Base-by-base conservation (phyloP, 2,329 filamentous ascomycete species). In the Myriosclerotinia scirpicola region DNA sequence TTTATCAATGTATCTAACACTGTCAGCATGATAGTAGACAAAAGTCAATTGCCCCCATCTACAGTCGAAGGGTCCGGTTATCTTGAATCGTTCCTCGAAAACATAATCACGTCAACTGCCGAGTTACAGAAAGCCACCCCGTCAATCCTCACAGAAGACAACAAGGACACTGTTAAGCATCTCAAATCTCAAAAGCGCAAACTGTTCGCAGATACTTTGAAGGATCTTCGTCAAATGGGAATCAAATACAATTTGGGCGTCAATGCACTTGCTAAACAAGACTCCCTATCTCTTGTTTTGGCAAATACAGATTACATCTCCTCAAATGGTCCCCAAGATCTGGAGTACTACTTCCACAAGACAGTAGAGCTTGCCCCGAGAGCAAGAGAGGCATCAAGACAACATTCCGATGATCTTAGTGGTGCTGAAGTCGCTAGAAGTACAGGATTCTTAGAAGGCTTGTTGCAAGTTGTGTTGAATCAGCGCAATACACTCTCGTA, bases 101-200 rank as follows among this genome's bases (percentile, higher is more conserved):
- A 89, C 69, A 81, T 97, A 40, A 83, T 87, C 61, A 81, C 85
- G 0, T 87, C 87, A 1, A 90, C 92, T 70, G 80, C 84, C 2
- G 87, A 93, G 68, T 85, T 98, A 67, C 90, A 90, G 70, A 92
- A 92, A 67, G 90, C 92, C 70, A 99, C 95, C 0, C 95, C 95
- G 0, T 81, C 85, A 0, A 83, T 84, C n/a, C 79, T 96, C 55
- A 97, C 86, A 0, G 91, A 97, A 36, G 93, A 97, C 54, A 97
- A 95, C 77, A 94, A 93, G 75, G 85, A 88, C 14, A 78, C 85
- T 20, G 87, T 97, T 68, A 93, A 96, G 77, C 92, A 97, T 76
- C 86, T 98, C 71, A 98, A 97, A 81, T 88, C 87, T 3, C 86
- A 92, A 73, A 99, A 99, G 79, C 87, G 92, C 54, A 93, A 93